Conservation (phyloP, 768 basidiomycete genomes). For the Pisolithus sp. region DNA sequence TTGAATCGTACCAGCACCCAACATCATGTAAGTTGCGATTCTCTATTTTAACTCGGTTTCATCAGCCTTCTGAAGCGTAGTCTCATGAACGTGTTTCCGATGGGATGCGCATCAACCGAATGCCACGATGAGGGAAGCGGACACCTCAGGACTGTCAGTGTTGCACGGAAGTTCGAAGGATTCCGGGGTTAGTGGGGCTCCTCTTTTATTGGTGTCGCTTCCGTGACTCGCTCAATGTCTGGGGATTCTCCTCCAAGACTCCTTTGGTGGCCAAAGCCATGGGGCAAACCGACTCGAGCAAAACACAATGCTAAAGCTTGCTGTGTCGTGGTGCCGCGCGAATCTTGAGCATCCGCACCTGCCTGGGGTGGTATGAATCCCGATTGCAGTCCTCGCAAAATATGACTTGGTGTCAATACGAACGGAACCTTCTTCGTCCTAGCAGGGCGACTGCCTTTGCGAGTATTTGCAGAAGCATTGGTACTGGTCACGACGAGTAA, state of each 20-base stretch:
- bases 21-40: no score
- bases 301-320: constrained; percentile 24
- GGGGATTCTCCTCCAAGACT: background rate
- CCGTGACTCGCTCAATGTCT: background rate
- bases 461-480: constrained; percentile 13
- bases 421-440: constrained; percentile 19
- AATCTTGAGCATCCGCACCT: constrained; percentile 1
- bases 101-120: no score
- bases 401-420: constrained; percentile 34
- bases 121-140: no score
- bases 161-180: no score
- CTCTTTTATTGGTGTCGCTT: background rate
- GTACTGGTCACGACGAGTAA: constrained; percentile 14
- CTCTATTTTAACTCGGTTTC: no score
- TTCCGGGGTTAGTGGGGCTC: no score
- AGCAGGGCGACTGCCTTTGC: constrained; percentile 15
- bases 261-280: constrained; percentile 14
- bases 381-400: constrained; percentile 31
- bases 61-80: no score
- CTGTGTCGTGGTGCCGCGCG: constrained; percentile 4
- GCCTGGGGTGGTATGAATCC: constrained; percentile 2
- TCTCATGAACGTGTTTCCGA: no score
- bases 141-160: no score
- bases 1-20: no score
- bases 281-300: constrained; percentile 24